Evolutionary conservation across 345 rosid genomes (phyloP).

Genomic region (Odontarrhena argentea): DNA sequence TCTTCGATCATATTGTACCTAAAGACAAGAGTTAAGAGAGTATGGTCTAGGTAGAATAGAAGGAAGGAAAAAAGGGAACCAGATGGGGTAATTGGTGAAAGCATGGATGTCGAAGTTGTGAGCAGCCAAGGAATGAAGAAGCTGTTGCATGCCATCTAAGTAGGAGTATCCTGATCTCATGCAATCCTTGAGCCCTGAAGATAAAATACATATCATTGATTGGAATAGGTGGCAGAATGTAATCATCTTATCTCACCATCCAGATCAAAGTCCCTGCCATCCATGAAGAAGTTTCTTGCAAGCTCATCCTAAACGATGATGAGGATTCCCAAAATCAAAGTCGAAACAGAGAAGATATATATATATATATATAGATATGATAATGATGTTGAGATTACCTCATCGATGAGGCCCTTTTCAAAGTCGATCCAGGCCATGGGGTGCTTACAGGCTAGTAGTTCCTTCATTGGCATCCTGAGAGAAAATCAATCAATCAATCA

Average conservation of each 20-base stretch:
- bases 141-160: conserved; percentile 71
- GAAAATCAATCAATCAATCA: conserved; percentile 5
- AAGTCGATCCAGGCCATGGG: conserved; percentile 90
- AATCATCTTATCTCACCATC: conserved; percentile 54
- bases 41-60: neutral
- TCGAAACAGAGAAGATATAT: neutral
- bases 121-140: conserved; percentile 59
- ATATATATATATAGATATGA: no score
- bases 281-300: conserved; percentile 76
- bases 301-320: conserved; percentile 60
- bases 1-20: conserved; percentile 86
- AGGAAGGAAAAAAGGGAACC: conserved; percentile 44
- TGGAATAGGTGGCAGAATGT: no score
- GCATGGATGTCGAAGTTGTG: conserved; percentile 85
- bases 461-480: conserved; percentile 75
- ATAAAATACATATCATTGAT: no score
- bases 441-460: conserved; percentile 75
- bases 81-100: conserved; percentile 84
- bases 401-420: conserved; percentile 79
- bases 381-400: conserved; percentile 47
- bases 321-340: conserved; percentile 5
- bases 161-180: conserved; percentile 72
- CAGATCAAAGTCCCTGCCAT: conserved; percentile 77
- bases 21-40: conserved; percentile 15
- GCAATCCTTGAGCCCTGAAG: conserved; percentile 65